Conservation (phyloP, 352 stramenopile genomes). For the Elongisporangium senticosum region DNA sequence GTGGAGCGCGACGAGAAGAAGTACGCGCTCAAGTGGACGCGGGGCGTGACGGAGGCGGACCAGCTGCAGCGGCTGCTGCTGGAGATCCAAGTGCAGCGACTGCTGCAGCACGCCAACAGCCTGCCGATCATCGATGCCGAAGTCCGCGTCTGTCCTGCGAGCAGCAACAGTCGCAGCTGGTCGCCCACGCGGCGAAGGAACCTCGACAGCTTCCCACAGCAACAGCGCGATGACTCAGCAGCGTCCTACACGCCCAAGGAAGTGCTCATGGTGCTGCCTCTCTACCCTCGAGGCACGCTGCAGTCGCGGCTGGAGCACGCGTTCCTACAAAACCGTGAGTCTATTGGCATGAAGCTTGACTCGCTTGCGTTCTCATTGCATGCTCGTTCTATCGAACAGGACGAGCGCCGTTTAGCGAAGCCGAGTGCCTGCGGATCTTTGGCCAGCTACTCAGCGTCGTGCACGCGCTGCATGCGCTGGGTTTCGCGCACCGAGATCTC, state of each 20-base stretch:
- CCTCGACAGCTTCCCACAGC: not conserved
- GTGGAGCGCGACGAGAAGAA: constrained; percentile 29
- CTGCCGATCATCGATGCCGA: constrained; percentile 51
- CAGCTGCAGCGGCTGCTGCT: constrained; percentile 51
- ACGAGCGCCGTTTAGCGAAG: constrained; percentile 32
- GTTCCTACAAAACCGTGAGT: constrained; percentile 3
- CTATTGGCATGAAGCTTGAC: not conserved
- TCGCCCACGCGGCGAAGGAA: not conserved
- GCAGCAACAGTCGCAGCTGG: not conserved
- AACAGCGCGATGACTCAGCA: not conserved
- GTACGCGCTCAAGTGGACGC: constrained; percentile 66
- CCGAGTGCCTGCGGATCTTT: constrained; percentile 49
- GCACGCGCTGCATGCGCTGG: constrained; percentile 40
- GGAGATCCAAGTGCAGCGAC: constrained; percentile 67
- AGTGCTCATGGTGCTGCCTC: constrained; percentile 55
- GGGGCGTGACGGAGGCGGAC: constrained; percentile 44
- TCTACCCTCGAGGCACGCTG: constrained; percentile 49
- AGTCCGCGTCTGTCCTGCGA: constrained; percentile 17
- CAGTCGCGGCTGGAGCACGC: constrained; percentile 40
- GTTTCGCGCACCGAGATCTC: constrained; percentile 70
- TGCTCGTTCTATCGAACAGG: constrained; percentile 3
- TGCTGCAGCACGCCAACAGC: constrained; percentile 46
- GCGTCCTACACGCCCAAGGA: constrained; percentile 21
- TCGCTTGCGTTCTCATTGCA: not conserved
- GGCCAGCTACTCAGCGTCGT: constrained; percentile 47